Evolutionary conservation across 2,329 filamentous ascomycete genomes (phyloP).

Genomic region (Dendryphion nanum): DNA sequence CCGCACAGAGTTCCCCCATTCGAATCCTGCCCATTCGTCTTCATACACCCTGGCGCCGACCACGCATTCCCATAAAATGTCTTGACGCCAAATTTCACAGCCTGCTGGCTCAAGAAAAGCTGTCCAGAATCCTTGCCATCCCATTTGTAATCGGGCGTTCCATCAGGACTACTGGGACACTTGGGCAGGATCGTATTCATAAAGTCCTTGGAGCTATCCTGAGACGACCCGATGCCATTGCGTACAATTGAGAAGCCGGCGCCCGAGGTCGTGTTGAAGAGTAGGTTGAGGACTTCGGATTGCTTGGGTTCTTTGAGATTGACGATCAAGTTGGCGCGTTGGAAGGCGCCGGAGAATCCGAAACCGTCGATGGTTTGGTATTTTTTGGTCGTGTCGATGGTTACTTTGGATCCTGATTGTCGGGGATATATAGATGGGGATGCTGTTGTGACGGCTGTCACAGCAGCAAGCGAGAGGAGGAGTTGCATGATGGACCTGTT

Average conservation of each 20-base stretch:
- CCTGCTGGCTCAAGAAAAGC: conserved; percentile 53
- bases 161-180: conserved; percentile 16
- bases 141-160: conserved; percentile 23
- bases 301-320: conserved; percentile 42
- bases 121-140: conserved; percentile 43
- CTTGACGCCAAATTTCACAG: conserved; percentile 45
- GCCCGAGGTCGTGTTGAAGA: conserved; percentile 47
- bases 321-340: conserved; percentile 47
- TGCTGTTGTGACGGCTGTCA: conserved; percentile 10
- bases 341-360: conserved; percentile 47
- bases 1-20: conserved; percentile 50
- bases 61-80: conserved; percentile 52
- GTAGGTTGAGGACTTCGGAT: conserved; percentile 42
- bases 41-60: conserved; percentile 54
- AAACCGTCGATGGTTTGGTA: conserved; percentile 50
- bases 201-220: conserved; percentile 41
- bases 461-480: conserved; percentile 7
- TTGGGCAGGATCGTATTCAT: conserved; percentile 30
- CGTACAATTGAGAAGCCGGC: conserved; percentile 48
- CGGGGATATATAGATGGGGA: conserved; percentile 14
- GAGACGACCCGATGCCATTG: conserved; percentile 47
- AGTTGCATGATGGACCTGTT: conserved; percentile 2
- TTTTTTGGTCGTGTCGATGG: conserved; percentile 42
- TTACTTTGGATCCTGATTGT: conserved; percentile 30
- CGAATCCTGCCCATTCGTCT: conserved; percentile 47